Conservation (phyloP, 805 yeast species). For the Ascoidea tarda region DNA sequence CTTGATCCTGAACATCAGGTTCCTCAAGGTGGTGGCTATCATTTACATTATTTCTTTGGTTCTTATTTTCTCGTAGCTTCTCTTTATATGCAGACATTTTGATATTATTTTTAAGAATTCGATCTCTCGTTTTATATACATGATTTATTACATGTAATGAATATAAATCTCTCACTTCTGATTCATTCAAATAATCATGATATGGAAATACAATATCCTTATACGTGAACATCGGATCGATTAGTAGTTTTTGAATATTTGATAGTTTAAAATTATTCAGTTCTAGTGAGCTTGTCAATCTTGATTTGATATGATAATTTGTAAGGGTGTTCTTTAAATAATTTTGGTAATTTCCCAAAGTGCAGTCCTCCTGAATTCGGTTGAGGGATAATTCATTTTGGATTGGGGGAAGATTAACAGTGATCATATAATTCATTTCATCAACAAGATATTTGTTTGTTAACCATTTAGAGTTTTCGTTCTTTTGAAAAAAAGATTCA, state of each 20-base stretch:
- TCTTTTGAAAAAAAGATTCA: slow-evolving; percentile 5
- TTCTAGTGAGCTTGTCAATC: slow-evolving; percentile 22
- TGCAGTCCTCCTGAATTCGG: slow-evolving; percentile 7
- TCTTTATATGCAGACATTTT: slow-evolving; percentile 32
- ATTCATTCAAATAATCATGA: slow-evolving; percentile 31
- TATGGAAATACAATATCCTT: slow-evolving; percentile 56
- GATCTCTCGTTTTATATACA: slow-evolving; percentile 72
- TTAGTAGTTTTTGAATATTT: slow-evolving; percentile 33
- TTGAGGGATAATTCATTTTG: neutral
- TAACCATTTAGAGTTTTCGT: slow-evolving; percentile 18
- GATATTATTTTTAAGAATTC: slow-evolving; percentile 64
- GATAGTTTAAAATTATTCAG: slow-evolving; percentile 18
- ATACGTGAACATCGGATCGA: slow-evolving; percentile 59
- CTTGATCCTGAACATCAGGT: slow-evolving; percentile 77
- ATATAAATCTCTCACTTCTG: slow-evolving; percentile 47
- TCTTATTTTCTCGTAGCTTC: slow-evolving; percentile 20
- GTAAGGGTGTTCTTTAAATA: neutral
- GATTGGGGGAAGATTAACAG: slow-evolving; percentile 22
- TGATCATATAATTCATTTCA: slow-evolving; percentile 17
- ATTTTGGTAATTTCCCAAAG: slow-evolving; percentile 8
- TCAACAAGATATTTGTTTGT: slow-evolving; percentile 12
- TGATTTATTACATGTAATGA: slow-evolving; percentile 70
- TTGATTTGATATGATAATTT: slow-evolving; percentile 28
- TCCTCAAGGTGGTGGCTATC: slow-evolving; percentile 18
- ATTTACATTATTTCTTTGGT: neutral